Evolutionary conservation across 257 asterid genomes (phyloP), one percentile per base, ranked within the genome.

Genomic region (Jacaranda mimosifolia): DNA sequence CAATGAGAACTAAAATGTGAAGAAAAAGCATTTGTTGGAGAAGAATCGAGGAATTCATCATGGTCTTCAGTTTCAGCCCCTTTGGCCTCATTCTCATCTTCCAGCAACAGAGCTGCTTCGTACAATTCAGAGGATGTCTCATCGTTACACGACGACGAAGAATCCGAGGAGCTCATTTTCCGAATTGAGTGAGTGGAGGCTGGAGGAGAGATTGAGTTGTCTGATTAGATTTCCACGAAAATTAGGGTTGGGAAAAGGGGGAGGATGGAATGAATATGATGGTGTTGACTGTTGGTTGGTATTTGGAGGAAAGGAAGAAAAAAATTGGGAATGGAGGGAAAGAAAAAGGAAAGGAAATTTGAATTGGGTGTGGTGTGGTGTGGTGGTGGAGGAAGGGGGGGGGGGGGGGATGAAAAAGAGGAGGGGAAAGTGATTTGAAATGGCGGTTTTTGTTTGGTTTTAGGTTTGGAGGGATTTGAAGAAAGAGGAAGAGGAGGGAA

Each of bases 31-130:
- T 6, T 21, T 1, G 4, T 4, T 15, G 87, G 79, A 39, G 80
- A 62, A 35, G 58, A 72, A 63, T 51, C 14, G 60, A 57, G 49
- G 32, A 70, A 75, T 56, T 71, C 80, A 4, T 26, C 76, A 21
- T 38, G 79, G 68, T 36, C 73, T 51, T 64, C 83, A 48, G 77
- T 39, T 46, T 80, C 83, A 14, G 59, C 0, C 68, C 11, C 84
- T 17, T 78, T 46, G 7, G 65, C 77, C 68, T 70, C 87, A 15
- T 1, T 26, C 49, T 73, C 83, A 0, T 36, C 74, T n/a, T 79
- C 89, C 52, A 49, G 84, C 7, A 49, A 9, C 64, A 56, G 76
- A 64, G 63, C 21, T 15, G 75, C 82, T 14, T 81, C 88, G 49
- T 76, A 59, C 36, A 74, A 49, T 2, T 82, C 80, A 73, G 81